These are phyloP conservation scores for Rhododendron griersonianum DNA, from an alignment of 148 eudicot species.

Conservation along the genomic window DNA sequence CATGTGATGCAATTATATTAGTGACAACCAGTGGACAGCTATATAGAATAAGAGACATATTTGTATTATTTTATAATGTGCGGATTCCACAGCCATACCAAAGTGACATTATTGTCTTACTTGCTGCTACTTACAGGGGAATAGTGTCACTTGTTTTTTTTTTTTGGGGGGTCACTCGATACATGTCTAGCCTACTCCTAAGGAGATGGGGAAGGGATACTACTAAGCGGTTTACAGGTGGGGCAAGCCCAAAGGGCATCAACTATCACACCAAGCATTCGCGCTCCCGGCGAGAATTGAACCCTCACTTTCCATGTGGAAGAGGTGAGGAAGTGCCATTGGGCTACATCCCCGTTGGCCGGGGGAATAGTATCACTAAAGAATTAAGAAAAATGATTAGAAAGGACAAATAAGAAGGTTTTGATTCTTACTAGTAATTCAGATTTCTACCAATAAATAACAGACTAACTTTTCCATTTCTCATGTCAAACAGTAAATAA, in stretches of 20 bases:
- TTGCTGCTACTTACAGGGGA: not conserved
- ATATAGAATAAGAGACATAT: not conserved
- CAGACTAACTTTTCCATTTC: not conserved
- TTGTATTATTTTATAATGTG: not conserved
- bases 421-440: not conserved
- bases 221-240: no score
- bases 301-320: no score
- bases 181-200: no score
- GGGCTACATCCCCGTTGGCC: no score
- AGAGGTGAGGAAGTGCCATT: no score
- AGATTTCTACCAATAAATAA: not conserved
- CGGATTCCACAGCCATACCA: not conserved
- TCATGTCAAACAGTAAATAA: not conserved
- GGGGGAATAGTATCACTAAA: not conserved
- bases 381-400: not conserved
- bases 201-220: no score
- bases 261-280: no score
- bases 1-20: conserved; percentile 34
- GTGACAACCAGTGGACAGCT: conserved; percentile 14
- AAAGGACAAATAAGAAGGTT: not conserved
- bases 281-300: no score
- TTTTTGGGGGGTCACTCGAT: no score
- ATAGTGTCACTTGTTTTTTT: no score
- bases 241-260: no score
- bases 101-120: not conserved